Percentiles rank a stretch among this genome's conserved stretches.
phyloP scores from a whole-genome alignment of 805 yeast genomes.

The Candida chilensis region DNA sequence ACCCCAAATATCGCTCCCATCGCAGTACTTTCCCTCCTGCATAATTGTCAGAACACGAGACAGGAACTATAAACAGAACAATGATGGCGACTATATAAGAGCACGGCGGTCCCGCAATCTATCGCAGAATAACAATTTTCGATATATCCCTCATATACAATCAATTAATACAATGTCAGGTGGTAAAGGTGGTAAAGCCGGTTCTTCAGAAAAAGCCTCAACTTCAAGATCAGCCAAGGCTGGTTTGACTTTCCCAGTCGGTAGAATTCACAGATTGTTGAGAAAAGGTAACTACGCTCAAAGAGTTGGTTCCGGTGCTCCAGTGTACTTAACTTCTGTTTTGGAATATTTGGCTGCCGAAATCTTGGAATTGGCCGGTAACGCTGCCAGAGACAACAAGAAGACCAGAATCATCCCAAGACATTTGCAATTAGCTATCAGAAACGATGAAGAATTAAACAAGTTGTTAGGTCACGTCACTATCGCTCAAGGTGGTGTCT shows the following conservation, averaged over 20 bases:
- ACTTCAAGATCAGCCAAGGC: slow-evolving; percentile 98
- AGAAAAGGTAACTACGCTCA: slow-evolving; percentile 98
- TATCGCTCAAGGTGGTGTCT: slow-evolving; percentile 98
- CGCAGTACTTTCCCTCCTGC: too few species aligned
- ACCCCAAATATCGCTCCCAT: too few species aligned
- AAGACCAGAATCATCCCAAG: slow-evolving; percentile 98
- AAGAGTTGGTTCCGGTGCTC: slow-evolving; percentile 99
- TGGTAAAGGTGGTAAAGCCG: slow-evolving; percentile 91
- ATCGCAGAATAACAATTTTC: too few species aligned
- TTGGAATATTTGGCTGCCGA: slow-evolving; percentile 97
- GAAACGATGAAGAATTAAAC: slow-evolving; percentile 98
- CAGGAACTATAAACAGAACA: too few species aligned
- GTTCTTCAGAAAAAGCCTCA: slow-evolving; percentile 89
- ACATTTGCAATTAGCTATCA: slow-evolving; percentile 96
- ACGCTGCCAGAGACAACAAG: slow-evolving; percentile 98
- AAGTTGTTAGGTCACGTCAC: slow-evolving; percentile 88
- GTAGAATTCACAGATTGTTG: slow-evolving; percentile 95
- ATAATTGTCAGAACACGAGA: too few species aligned
- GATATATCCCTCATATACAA: too few species aligned
- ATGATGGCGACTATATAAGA: too few species aligned
- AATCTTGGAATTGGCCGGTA: slow-evolving; percentile 96
- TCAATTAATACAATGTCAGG: slow-evolving; percentile 55
- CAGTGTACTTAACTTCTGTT: slow-evolving; percentile 95
- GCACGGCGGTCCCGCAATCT: too few species aligned
- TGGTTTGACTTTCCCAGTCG: slow-evolving; percentile 98